phyloP scores from a whole-genome alignment of 176 grass and related monocot genomes.

The Oryza rufipogon region DNA sequence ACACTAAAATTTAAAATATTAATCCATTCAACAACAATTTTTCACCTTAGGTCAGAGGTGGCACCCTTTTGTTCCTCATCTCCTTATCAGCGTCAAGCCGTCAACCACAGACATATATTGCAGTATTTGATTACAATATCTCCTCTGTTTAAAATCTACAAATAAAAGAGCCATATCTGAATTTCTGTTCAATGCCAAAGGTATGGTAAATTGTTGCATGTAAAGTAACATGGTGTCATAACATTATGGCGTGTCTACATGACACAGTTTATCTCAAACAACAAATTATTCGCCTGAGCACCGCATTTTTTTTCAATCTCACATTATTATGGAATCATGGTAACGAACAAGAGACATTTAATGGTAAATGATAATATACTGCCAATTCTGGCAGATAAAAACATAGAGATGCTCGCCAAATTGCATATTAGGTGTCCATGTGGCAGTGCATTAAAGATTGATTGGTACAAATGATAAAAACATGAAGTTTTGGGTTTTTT shows the following conservation, averaged over 20 bases:
- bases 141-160: slow-evolving; percentile 20
- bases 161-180: slow-evolving; percentile 15
- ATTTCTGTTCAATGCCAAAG: neutral
- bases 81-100: slow-evolving; percentile 14
- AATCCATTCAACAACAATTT: neutral
- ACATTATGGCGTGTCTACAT: neutral
- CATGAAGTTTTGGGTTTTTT: neutral
- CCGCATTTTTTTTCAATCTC: neutral
- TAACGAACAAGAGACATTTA: neutral
- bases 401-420: neutral
- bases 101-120: slow-evolving; percentile 12
- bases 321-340: neutral
- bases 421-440: neutral
- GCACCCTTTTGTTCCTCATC: neutral
- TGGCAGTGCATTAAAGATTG: neutral
- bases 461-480: neutral
- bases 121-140: slow-evolving; percentile 22
- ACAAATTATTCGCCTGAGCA: neutral
- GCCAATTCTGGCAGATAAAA: neutral
- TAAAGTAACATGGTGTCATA: neutral
- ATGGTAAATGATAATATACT: slow-evolving; percentile 15
- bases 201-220: neutral
- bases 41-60: slow-evolving; percentile 38
- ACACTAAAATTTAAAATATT: neutral
- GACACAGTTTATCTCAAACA: neutral